Evolutionary conservation across 768 basidiomycete genomes (phyloP).

Genomic region (Rhodotorula kratochvilovae): DNA sequence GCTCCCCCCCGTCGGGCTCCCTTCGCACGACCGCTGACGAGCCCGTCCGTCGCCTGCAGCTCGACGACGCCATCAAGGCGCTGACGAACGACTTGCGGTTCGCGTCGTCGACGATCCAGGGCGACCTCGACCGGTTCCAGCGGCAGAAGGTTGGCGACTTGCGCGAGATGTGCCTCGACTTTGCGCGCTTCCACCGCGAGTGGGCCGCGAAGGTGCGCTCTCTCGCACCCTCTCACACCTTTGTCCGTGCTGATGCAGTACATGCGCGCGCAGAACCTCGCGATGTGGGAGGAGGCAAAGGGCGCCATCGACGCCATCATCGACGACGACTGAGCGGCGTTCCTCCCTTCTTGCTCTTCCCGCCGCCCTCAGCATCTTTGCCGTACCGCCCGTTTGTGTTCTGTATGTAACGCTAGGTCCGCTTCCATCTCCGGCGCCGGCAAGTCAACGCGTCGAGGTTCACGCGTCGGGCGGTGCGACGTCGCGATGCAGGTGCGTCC

Average conservation of each 20-base stretch:
- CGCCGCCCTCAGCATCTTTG: too few relatives aligned
- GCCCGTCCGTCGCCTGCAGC: conserved; percentile 51
- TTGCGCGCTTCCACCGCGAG: conserved; percentile 85
- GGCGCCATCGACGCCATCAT: conserved; percentile 81
- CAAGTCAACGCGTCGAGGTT: too few relatives aligned
- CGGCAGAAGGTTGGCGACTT: conserved; percentile 96
- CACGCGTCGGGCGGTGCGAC: too few relatives aligned
- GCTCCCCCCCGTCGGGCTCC: not conserved
- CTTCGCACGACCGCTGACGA: not conserved
- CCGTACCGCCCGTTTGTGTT: too few relatives aligned
- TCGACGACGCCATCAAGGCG: conserved; percentile 90
- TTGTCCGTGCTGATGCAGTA: not conserved
- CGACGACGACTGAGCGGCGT: not conserved
- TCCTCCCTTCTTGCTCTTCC: too few relatives aligned
- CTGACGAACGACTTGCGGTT: conserved; percentile 93
- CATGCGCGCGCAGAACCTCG: conserved; percentile 65
- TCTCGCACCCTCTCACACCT: too few relatives aligned
- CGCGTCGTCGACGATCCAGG: conserved; percentile 91
- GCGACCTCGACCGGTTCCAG: conserved; percentile 95
- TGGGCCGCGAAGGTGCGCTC: conserved; percentile 89
- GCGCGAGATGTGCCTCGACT: conserved; percentile 83
- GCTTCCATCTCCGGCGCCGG: too few relatives aligned
- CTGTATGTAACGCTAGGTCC: too few relatives aligned
- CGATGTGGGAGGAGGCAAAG: conserved; percentile 95
- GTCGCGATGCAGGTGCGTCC: too few relatives aligned